These are phyloP conservation scores for Coemansia sp. DNA, from an alignment of 192 early-diverging fungal species.

Conservation along the genomic window DNA sequence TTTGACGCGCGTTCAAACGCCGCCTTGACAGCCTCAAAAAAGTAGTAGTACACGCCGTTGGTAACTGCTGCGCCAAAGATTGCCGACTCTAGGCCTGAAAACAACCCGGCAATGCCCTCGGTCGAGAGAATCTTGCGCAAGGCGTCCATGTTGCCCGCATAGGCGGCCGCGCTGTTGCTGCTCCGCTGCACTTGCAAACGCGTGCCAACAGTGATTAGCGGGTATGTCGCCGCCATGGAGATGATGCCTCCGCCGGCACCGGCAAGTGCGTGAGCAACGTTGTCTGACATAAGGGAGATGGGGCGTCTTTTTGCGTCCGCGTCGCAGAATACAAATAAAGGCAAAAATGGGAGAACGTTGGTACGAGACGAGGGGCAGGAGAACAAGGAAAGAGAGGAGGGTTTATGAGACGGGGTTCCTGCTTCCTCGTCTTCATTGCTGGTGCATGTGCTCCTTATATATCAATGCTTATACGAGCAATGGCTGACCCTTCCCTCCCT, in stretches of 20 bases:
- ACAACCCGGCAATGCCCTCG: slow-evolving; percentile 86
- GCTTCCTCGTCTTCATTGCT: too few relatives aligned
- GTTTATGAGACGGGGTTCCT: too few relatives aligned
- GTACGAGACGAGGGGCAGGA: too few relatives aligned
- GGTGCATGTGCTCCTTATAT: too few relatives aligned
- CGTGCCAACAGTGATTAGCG: slow-evolving; percentile 74
- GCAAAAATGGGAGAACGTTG: not conserved
- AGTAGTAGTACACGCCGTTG: slow-evolving; percentile 85
- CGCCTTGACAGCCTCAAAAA: slow-evolving; percentile 85
- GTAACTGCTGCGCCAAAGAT: slow-evolving; percentile 96
- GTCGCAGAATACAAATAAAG: not conserved
- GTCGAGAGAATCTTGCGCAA: slow-evolving; percentile 82
- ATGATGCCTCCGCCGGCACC: slow-evolving; percentile 85
- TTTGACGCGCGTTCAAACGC: slow-evolving; percentile 68
- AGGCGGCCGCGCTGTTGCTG: slow-evolving; percentile 54
- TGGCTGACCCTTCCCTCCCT: too few relatives aligned
- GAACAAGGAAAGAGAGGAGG: too few relatives aligned
- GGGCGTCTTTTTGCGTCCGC: not conserved
- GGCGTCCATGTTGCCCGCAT: slow-evolving; percentile 65
- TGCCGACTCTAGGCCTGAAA: slow-evolving; percentile 91
- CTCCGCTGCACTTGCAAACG: slow-evolving; percentile 77
- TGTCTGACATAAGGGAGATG: slow-evolving; percentile 70
- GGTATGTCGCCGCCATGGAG: slow-evolving; percentile 93
- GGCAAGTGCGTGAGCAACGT: slow-evolving; percentile 75
- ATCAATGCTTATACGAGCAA: too few relatives aligned